These are phyloP conservation scores for Monosporozyma aquatica DNA, from an alignment of 805 yeast species.

Conservation along the genomic window DNA sequence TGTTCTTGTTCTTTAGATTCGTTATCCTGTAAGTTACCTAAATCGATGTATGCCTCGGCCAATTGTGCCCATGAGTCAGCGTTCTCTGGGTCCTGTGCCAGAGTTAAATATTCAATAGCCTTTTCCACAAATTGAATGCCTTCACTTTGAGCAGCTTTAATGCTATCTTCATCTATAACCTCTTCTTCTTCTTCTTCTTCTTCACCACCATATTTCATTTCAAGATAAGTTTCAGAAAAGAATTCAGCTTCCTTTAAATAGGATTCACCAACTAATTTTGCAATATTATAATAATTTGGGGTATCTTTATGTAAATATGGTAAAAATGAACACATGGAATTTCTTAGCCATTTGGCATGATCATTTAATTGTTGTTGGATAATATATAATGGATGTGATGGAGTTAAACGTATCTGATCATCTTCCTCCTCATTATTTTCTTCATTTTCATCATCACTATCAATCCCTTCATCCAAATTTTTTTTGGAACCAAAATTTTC, in stretches of 20 bases:
- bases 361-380: slow-evolving; percentile 32
- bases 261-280: slow-evolving; percentile 52
- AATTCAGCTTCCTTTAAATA: slow-evolving; percentile 56
- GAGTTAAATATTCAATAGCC: slow-evolving; percentile 50
- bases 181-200: slow-evolving; percentile 26
- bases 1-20: slow-evolving; percentile 61
- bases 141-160: slow-evolving; percentile 38
- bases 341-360: slow-evolving; percentile 43
- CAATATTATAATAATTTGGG: slow-evolving; percentile 33
- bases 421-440: slow-evolving; percentile 18
- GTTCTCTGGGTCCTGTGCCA: slow-evolving; percentile 59
- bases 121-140: slow-evolving; percentile 40
- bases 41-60: slow-evolving; percentile 76
- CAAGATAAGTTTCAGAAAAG: slow-evolving; percentile 46
- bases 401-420: slow-evolving; percentile 25
- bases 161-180: slow-evolving; percentile 13
- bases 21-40: slow-evolving; percentile 63
- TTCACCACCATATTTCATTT: slow-evolving; percentile 50
- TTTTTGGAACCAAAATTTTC: slow-evolving; percentile 51
- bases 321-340: slow-evolving; percentile 17
- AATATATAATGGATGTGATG: slow-evolving; percentile 48
- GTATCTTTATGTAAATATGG: slow-evolving; percentile 8
- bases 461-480: slow-evolving; percentile 48
- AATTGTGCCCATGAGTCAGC: slow-evolving; percentile 75
- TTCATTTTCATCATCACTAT: slow-evolving; percentile 47